Evolutionary conservation across 164 flowering plant genomes (phyloP), one percentile per base, ranked within the genome.

Genomic region (Platanus orientalis): DNA sequence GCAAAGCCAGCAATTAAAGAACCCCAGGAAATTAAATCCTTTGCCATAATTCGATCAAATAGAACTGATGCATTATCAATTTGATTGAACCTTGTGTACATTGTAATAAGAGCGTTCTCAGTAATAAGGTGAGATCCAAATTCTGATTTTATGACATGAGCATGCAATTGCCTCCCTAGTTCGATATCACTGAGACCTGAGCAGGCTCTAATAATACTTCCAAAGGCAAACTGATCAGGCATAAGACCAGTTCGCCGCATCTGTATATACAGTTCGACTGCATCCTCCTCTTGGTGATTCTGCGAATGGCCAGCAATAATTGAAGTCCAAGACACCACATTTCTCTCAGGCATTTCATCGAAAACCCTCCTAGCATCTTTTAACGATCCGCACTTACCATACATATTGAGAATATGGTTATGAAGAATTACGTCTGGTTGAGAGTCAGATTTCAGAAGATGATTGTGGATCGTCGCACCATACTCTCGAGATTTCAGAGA

Each of bases 271-370:
- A 82, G 58, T 12, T 60, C 56, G n/a, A 85, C 34, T 7, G 94
- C 89, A 30, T 80, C 79, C 30, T 44, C 29, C 26, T 70, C 83
- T 55, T 40, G 63, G 7, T 68, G 71, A 58, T 80, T 79, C 68
- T 82, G 89, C 7, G 90, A 66, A 57, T 79, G 84, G 51, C 80
- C 89, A 57, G 90, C 81, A 66, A 88, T 86, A 69, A 85, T 55
- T 21, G 85, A 73, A 62, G 88, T 83, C 89, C 91, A 88, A 61
- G 88, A n/a, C n/a, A n/a, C n/a, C n/a, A n/a, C n/a, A n/a, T n/a
- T n/a, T n/a, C n/a, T n/a, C n/a, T n/a, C n/a, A n/a, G n/a, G n/a
- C n/a, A n/a, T n/a, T n/a, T n/a, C n/a, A n/a, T n/a, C n/a, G n/a
- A n/a, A n/a, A n/a, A 81, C 76, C 57, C 50, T 69, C 32, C 74